These are phyloP conservation scores for Pestalotiopsis fici DNA, from an alignment of 2,329 filamentous ascomycete genomes.

Conservation along the genomic window DNA sequence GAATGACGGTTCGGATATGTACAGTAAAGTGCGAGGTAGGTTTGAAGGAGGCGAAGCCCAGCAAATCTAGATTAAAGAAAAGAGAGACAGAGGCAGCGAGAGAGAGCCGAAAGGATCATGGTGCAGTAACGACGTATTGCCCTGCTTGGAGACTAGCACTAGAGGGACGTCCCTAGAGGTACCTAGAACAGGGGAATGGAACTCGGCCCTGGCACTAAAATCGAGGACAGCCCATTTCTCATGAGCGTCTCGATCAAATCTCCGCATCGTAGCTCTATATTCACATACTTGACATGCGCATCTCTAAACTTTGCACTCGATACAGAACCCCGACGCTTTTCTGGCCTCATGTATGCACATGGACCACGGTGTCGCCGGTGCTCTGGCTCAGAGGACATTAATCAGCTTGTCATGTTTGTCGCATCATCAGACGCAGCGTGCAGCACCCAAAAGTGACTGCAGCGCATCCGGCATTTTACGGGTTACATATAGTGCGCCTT, in stretches of 20 bases:
- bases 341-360: too few species aligned
- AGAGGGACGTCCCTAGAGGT: neutral
- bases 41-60: slow-evolving; percentile 1
- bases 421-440: neutral
- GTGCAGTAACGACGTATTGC: neutral
- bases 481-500: neutral
- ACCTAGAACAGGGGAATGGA: neutral
- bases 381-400: too few species aligned
- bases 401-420: neutral
- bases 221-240: too few species aligned
- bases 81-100: neutral
- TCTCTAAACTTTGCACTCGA: too few species aligned
- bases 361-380: too few species aligned
- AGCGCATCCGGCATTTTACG: neutral
- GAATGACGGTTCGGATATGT: neutral
- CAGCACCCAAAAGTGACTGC: neutral
- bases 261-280: too few species aligned
- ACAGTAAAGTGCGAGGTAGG: neutral
- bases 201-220: neutral
- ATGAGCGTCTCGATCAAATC: neutral
- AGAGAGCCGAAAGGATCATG: neutral
- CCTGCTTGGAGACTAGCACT: neutral
- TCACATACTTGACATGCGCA: too few species aligned
- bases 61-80: neutral
- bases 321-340: too few species aligned